Evolutionary conservation across 106 monocot species (phyloP), one percentile per base, ranked within the genome.

Genomic region (Cymbidium sinense): DNA sequence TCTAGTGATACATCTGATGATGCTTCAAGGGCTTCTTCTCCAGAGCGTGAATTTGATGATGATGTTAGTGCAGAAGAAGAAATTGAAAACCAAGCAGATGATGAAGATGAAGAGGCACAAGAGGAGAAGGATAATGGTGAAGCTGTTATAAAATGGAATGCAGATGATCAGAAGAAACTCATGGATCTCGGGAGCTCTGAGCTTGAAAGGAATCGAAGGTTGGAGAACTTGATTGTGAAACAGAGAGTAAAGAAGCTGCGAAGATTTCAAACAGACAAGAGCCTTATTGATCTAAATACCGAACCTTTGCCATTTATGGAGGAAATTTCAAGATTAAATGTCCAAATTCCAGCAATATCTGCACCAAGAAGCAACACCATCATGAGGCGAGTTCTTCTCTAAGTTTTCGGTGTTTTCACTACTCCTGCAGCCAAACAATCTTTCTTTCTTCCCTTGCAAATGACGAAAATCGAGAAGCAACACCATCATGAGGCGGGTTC

Each of bases 151-250:
- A 80, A 80, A 76, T 99, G 94, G 94, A 92, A 94, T 1, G 92
- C 87, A 35, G 88, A 99, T 85, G 98, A 95, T 83, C 83, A 85
- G 77, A 99, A 94, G 83, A 94, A 94, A 72, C 79, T 92, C 28
- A 82, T 86, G 82, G 81, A 89, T 43, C 79, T 94, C 0, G 94
- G 94, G 39, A 80, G 82, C 23, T 91, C 85, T 37, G 94, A 94
- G 74, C 71, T 91, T 3, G 94, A 94, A 72, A 87, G 91, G 79
- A 94, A 91, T 79, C 85, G 76, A 37, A 83, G 91, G 58, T 64
- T 94, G 83, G 94, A 94, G 76, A 84, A 81, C 20, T 70, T 94
- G 75, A 92, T 99, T 75, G 98, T 90, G n/a, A 88, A 86, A 34
- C 36, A 86, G 71, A 85, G 82, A 50, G 87, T 89, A 23, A 87